These are phyloP conservation scores for Trypanosomatidae sp. DNA, from an alignment of 208 protist species.

Conservation along the genomic window DNA sequence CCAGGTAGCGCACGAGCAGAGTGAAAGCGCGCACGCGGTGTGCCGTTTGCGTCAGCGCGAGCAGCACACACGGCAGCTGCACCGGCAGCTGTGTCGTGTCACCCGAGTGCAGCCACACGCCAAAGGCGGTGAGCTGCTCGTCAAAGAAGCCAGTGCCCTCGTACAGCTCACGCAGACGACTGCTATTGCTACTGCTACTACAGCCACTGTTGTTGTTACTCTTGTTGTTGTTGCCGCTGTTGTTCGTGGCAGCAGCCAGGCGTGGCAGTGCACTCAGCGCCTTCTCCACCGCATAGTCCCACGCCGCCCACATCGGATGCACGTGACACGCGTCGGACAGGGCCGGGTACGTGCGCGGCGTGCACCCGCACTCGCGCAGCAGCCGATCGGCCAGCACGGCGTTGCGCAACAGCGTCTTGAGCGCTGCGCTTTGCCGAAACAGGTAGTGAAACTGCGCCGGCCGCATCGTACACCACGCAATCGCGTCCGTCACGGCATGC, in stretches of 20 bases:
- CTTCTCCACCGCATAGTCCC: constrained; percentile 91
- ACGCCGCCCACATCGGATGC: constrained; percentile 94
- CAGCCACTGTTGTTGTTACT: not conserved
- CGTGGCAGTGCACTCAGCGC: constrained; percentile 86
- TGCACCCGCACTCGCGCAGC: constrained; percentile 91
- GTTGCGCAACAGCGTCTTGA: constrained; percentile 95
- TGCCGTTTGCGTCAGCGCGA: constrained; percentile 85
- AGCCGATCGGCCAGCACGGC: constrained; percentile 96
- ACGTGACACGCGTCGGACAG: constrained; percentile 89
- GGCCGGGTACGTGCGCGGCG: constrained; percentile 88
- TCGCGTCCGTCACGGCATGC: constrained; percentile 97
- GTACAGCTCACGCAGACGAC: constrained; percentile 15
- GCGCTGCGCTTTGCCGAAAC: constrained; percentile 93
- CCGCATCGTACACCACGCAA: constrained; percentile 95
- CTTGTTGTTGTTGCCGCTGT: not conserved
- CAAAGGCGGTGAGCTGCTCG: constrained; percentile 98
- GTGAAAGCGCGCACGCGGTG: constrained; percentile 93
- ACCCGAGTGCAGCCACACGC: constrained; percentile 96
- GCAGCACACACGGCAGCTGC: constrained; percentile 96
- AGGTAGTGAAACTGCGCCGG: constrained; percentile 89
- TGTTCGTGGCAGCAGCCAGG: constrained; percentile 18
- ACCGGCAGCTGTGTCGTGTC: constrained; percentile 79
- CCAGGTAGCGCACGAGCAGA: constrained; percentile 94
- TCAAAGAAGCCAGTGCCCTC: constrained; percentile 91
- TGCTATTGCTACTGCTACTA: not conserved